These are phyloP conservation scores for Nothophaeocryptopus gaeumannii DNA, from an alignment of 2,329 filamentous ascomycete species.

Conservation along the genomic window DNA sequence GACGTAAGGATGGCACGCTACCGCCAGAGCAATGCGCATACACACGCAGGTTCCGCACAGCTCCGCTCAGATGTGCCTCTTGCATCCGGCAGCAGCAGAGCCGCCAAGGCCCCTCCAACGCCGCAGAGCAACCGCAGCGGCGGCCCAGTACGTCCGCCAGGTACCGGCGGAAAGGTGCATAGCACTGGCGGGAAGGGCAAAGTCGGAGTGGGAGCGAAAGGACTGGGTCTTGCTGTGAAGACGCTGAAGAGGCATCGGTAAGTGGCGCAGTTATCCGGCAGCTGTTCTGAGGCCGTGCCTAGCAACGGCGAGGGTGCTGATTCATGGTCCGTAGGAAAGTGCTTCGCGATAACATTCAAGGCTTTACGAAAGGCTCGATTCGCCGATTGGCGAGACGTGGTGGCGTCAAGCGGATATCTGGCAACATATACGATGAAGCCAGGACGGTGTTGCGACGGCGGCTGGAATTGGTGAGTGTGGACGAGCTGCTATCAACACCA, in stretches of 20 bases:
- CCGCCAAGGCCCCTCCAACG: background rate
- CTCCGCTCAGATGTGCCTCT: background rate
- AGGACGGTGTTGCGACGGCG: conserved; percentile 54
- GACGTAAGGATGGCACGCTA: background rate
- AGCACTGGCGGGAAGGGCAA: conserved; percentile 12
- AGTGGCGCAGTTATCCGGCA: background rate
- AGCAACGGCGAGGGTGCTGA: conserved; percentile 72
- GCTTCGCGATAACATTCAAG: conserved; percentile 97
- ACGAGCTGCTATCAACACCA: no score
- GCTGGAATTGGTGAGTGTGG: conserved; percentile 58
- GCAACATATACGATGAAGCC: conserved; percentile 60
- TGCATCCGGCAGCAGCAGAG: background rate
- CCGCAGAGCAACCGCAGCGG: background rate
- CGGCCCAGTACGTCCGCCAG: background rate
- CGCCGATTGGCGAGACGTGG: conserved; percentile 73
- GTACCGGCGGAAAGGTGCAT: background rate
- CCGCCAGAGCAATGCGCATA: background rate
- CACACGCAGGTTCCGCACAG: background rate
- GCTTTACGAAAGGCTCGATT: conserved; percentile 72
- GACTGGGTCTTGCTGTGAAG: conserved; percentile 16
- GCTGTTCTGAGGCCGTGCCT: background rate
- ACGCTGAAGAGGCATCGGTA: conserved; percentile 27
- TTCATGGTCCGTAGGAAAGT: conserved; percentile 96
- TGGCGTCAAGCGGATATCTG: conserved; percentile 72
- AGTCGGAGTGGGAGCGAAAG: conserved; percentile 15